A percentile compares a stretch with the other conserved stretches of the same genome.
Evolutionary conservation across 495 filamentous ascomycete genomes (phyloP).

Genomic region (Chlorociboria aeruginascens): DNA sequence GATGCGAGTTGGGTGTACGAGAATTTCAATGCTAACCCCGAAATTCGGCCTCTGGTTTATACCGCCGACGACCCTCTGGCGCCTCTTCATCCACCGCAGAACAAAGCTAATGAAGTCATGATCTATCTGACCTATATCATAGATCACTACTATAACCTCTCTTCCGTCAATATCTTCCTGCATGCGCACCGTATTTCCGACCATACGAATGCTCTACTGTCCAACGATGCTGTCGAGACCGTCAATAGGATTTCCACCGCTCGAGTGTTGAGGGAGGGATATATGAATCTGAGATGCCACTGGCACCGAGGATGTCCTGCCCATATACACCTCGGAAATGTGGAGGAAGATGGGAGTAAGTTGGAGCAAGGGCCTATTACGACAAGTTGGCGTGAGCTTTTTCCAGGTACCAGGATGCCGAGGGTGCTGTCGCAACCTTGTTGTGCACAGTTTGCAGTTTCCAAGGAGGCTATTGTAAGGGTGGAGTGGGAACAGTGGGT

Average conservation of each 20-base stretch:
- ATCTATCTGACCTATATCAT: conserved; percentile 41
- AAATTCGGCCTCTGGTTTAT: conserved; percentile 28
- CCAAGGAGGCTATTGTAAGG: conserved; percentile 34
- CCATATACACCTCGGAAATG: conserved; percentile 36
- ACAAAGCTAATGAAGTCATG: conserved; percentile 37
- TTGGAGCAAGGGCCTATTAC: conserved; percentile 23
- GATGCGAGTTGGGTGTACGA: conserved; percentile 45
- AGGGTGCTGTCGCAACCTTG: conserved; percentile 44
- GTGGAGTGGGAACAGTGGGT: conserved; percentile 25
- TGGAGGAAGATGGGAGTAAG: conserved; percentile 19
- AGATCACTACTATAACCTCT: conserved; percentile 35
- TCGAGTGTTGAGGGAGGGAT: conserved; percentile 44
- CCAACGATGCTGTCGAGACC: conserved; percentile 37
- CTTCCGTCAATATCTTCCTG: conserved; percentile 34
- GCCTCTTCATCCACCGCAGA: background rate
- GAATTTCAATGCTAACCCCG: conserved; percentile 10
- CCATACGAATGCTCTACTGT: conserved; percentile 49
- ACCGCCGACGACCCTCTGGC: conserved; percentile 30
- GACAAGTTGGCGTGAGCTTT: conserved; percentile 38
- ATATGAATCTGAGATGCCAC: conserved; percentile 53
- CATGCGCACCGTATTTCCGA: conserved; percentile 43
- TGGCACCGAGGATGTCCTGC: conserved; percentile 51
- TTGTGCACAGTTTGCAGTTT: conserved; percentile 62
- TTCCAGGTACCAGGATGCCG: conserved; percentile 32
- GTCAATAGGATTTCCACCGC: conserved; percentile 39